These are phyloP conservation scores for Xylariales sp. DNA, from an alignment of 2,329 filamentous ascomycete genomes.

Conservation along the genomic window DNA sequence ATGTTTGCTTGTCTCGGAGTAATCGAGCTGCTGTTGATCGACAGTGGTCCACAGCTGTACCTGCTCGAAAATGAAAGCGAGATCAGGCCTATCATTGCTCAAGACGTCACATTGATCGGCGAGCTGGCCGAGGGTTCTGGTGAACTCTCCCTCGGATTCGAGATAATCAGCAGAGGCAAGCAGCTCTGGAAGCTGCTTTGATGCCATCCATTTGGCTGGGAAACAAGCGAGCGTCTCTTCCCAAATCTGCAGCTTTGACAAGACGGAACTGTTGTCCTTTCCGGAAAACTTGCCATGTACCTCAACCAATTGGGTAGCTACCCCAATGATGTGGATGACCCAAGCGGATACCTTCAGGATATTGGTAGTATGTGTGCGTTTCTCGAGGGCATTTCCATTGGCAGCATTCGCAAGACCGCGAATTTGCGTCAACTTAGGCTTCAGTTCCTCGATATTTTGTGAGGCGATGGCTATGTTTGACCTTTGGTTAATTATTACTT, in stretches of 20 bases:
- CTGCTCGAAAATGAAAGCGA: constrained; percentile 63
- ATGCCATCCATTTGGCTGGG: constrained; percentile 32
- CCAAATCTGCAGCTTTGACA: constrained; percentile 45
- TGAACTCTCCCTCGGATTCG: constrained; percentile 31
- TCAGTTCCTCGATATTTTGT: constrained; percentile 32
- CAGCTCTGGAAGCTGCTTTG: constrained; percentile 45
- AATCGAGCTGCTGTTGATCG: constrained; percentile 18
- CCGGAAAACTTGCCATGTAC: constrained; percentile 64
- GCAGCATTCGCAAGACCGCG: constrained; percentile 24
- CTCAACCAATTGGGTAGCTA: constrained; percentile 57
- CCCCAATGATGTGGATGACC: constrained; percentile 64
- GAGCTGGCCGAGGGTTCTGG: constrained; percentile 36
- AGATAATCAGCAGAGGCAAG: constrained; percentile 39
- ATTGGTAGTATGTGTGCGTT: constrained; percentile 14
- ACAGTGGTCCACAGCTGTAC: constrained; percentile 59
- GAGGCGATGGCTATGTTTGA: constrained; percentile 37
- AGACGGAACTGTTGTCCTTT: constrained; percentile 38
- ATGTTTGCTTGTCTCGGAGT: constrained; percentile 10
- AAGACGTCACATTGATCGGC: constrained; percentile 22
- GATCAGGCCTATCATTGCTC: constrained; percentile 45
- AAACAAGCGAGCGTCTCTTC: constrained; percentile 41
- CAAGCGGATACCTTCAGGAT: constrained; percentile 41
- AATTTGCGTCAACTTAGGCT: constrained; percentile 30
- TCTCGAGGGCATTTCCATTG: constrained; percentile 14
- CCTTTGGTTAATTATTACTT: constrained; percentile 59